Evolutionary conservation across 208 protist genomes (phyloP), one percentile per base, ranked within the genome.

Genomic region (Naegleria fowleri): DNA sequence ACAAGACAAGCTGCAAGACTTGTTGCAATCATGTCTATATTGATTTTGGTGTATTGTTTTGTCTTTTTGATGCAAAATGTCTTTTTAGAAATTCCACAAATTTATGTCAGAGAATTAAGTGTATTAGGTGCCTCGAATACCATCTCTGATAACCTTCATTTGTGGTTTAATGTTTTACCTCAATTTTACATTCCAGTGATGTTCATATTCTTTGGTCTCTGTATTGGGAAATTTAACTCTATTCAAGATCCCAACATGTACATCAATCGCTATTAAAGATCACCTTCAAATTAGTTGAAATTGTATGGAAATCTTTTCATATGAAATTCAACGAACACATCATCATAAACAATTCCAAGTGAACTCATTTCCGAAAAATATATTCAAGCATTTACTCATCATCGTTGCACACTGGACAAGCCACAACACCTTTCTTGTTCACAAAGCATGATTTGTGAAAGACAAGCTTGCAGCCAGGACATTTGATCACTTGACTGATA

Each of bases 391-490:
- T n/a, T 67, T 67, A 67, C 11, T 67, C 22, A 67, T 67, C 55
- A 29, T 15, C 11, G 22, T 33, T 22, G 43, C 83, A 87, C 11
- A 40, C 6, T 52, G 83, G 83, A 87, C 83, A 87, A 0, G 83
- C 83, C 83, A 40, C 29, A 41, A 84, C 76, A 29, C 33, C 33
- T 2, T 51, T 25, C 5, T 87, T 51, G 29, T 51, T 51, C 11
- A 16, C 25, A 38, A 87, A 87, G 29, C 83, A 87, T 51, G 7
- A 13, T n/a, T 87, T 87, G 38, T 87, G 83, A n/a, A 87, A 87
- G 11, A 38, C 33, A 29, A 51, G 41, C 11, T 87, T 51, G n/a
- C 83, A 87, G 5, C 7, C 4, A 33, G 29, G 83, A 87, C 83
- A 87, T n/a, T 52, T 51, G 41, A 87, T 87, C 29, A 87, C 83